Percentiles rank a stretch among this genome's conserved stretches.
These are phyloP conservation scores for Neurospora discreta DNA, from an alignment of 495 filamentous ascomycete species.

Conservation along the genomic window DNA sequence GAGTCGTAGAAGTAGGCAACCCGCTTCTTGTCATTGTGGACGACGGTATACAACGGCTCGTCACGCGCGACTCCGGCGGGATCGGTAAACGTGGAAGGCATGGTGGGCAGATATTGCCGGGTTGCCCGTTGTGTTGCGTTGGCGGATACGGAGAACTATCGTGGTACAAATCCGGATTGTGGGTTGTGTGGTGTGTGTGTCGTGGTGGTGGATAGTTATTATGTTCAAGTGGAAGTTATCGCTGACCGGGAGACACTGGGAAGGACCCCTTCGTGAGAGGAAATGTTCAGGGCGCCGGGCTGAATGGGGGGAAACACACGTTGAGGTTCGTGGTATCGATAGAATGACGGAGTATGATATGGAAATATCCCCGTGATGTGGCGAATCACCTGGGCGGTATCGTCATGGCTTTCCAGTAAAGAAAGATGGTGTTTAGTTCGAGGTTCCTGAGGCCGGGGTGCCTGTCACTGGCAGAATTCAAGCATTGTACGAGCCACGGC, in stretches of 20 bases:
- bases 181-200: not conserved
- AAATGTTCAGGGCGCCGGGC: not conserved
- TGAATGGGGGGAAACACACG: too few species aligned
- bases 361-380: not conserved
- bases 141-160: not conserved
- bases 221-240: not conserved
- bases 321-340: not conserved
- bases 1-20: conserved; percentile 97
- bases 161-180: not conserved
- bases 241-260: not conserved
- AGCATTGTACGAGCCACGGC: not conserved
- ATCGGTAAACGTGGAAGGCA: conserved; percentile 16
- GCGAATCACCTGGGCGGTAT: not conserved
- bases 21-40: conserved; percentile 44
- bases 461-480: not conserved
- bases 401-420: not conserved
- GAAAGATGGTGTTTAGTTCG: not conserved
- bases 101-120: conserved; percentile 1
- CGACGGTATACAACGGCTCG: conserved; percentile 18
- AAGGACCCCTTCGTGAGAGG: not conserved
- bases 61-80: conserved; percentile 24
- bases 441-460: not conserved
- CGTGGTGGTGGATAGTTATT: not conserved
- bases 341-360: not conserved
- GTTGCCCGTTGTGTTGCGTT: not conserved